phyloP scores from a whole-genome alignment of 2,329 filamentous ascomycete genomes.

The Cladorrhinum sp. region DNA sequence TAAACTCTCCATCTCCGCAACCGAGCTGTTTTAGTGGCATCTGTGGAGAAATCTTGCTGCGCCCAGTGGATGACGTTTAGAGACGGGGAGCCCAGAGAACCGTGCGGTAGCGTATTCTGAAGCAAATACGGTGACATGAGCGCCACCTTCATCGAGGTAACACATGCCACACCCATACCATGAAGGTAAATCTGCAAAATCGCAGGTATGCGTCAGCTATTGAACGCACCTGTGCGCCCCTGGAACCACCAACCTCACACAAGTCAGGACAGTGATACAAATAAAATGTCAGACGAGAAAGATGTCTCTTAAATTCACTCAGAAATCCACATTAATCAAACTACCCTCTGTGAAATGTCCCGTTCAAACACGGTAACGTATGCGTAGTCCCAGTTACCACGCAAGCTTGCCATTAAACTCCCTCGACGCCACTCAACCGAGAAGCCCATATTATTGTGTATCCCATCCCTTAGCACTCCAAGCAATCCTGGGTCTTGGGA shows the following conservation, averaged over 20 bases:
- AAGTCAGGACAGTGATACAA: too few species aligned
- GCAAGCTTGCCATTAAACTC: neutral
- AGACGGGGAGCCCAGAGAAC: neutral
- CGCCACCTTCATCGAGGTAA: too few species aligned
- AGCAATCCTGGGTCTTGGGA: slow-evolving; percentile 37
- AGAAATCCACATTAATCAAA: neutral
- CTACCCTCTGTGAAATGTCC: neutral
- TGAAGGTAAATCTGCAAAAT: too few species aligned
- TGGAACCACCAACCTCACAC: too few species aligned
- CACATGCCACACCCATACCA: too few species aligned
- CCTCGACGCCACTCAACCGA: neutral
- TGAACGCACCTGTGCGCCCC: too few species aligned
- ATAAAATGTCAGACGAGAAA: neutral
- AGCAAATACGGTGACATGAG: too few species aligned
- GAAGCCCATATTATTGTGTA: neutral
- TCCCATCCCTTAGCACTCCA: slow-evolving; percentile 12
- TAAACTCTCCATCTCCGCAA: neutral
- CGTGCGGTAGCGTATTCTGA: too few species aligned
- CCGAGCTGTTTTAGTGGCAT: neutral
- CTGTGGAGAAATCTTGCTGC: neutral
- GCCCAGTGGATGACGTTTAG: neutral
- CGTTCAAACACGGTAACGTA: neutral
- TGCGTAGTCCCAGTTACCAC: neutral
- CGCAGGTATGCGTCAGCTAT: too few species aligned
- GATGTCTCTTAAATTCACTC: neutral